Evolutionary conservation across 1,139 yeast genomes (phyloP), one percentile per base, ranked within the genome.

Genomic region (Citeromyces hawaiiensis): DNA sequence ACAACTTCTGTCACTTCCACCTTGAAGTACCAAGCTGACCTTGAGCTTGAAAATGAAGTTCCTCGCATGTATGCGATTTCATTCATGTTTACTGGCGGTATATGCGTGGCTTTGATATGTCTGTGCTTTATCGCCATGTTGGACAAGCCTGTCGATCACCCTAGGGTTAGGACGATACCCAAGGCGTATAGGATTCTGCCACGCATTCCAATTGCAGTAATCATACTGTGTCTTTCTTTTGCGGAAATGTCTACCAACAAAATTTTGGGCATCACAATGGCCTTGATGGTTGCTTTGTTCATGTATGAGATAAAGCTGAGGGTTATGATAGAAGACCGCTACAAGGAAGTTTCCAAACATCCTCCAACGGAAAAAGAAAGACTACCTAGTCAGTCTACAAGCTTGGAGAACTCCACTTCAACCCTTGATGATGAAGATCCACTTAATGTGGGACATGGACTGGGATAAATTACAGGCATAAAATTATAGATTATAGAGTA

Each of bases 31-130:
- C 27, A 23, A 23, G 27, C 27, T 23, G 27, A 23, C 27, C 9
- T 23, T 7, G 27, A 23, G 27, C 11, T 23, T 6, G 9, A 23
- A 9, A 23, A 23, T 23, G 27, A 23, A 11, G 27, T 23, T 9
- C 27, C 27, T 23, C 27, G 27, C 11, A 23, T 62, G 45, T 56
- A 59, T 38, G 70, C 67, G 1, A 55, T 70, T 30, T 58, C 70
- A 7, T 66, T 70, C 43, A 69, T 60, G 50, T 67, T 70, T 45
- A 64, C 72, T 4, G 76, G 76, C 2, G 76, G 76, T 2, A 47
- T 71, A 3, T 61, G 66, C 42, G 62, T 68, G n/a, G 54, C 70
- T 0, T 53, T 70, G 36, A 33, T 60, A 4, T 51, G 57, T 30
- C 50, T 68, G 46, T 59, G 58, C 29, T 43, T 60, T 2, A 45